Base-by-base conservation (phyloP, 202 grass and related monocot species). In the Schoenoplectus triqueter region DNA sequence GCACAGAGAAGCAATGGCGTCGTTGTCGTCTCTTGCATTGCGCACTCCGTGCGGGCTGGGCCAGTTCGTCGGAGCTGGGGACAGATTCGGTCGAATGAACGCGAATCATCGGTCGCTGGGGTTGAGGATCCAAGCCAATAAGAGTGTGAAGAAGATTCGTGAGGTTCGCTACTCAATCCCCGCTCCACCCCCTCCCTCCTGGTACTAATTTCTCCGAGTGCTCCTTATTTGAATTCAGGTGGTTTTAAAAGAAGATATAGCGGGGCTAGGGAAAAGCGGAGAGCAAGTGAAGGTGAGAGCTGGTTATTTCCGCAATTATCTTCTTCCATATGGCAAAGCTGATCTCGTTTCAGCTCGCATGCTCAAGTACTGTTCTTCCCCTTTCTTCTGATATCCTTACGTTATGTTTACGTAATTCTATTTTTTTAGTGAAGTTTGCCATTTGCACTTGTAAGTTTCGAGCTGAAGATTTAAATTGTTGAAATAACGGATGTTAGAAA, bases 251-350 rank as follows among this genome's bases (percentile, higher is more conserved):
- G 96, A 98, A 13, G 93, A 95, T 74, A 77, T 95, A 20, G 22
- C 68, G 17, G 93, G 89, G 48, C 39, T 95, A 3, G 93, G 95
- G 21, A 94, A 72, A 76, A 92, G 88, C 73, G 96, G 96, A 51
- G 86, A 93, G 48, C 85, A 87, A 2, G 65, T 95, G 21, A 92
- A 98, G 56, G 96, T 95, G 59, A 90, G 86, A 20, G 93, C 96
- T 1, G 96, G 96, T 4, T 98, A 91, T 87, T 95, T 86, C 75
- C 96, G 96, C 88, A 98, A 98, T 78, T 98, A 91, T 85, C 93
- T 98, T 20, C 86, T 88, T 4, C 96, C 96, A 13, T 86, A 80
- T 73, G 96, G 96, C 62, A 98, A 94, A 86, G 96, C 96, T 5
- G 86, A 88, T 5, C 76, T 98, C 49, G 83, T 98, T 7, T 95